phyloP scores from a whole-genome alignment of 306 rosid species.

The Prunus fruticosa region DNA sequence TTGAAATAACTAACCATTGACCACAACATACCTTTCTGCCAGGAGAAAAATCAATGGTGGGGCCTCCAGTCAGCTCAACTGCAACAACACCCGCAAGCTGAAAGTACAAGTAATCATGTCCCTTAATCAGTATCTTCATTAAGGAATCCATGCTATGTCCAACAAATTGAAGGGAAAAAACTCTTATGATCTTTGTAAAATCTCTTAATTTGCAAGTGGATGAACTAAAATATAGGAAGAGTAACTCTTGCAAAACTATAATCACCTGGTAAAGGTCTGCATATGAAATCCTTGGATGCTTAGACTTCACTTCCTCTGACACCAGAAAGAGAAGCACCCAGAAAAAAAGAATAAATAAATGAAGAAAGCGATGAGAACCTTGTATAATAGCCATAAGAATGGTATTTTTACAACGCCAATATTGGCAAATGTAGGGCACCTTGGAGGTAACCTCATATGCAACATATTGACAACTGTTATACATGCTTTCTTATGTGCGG shows the following conservation, averaged over 20 bases:
- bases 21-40: slow-evolving; percentile 65
- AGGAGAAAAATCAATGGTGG: slow-evolving; percentile 75
- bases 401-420: neutral
- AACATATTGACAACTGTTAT: neutral
- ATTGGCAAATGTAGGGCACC: neutral
- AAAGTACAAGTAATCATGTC: slow-evolving; percentile 9
- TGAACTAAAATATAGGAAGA: neutral
- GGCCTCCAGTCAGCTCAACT: slow-evolving; percentile 97
- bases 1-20: slow-evolving; percentile 10
- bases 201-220: neutral
- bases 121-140: neutral
- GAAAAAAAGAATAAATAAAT: slow-evolving; percentile 9
- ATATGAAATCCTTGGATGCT: slow-evolving; percentile 64
- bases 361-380: neutral
- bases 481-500: neutral
- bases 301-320: slow-evolving; percentile 82
- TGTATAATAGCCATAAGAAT: neutral
- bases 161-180: neutral
- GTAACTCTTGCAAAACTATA: slow-evolving; percentile 16
- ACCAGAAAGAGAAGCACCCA: slow-evolving; percentile 33
- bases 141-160: neutral
- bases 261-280: slow-evolving; percentile 94
- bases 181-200: neutral
- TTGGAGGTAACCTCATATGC: neutral
- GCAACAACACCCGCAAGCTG: slow-evolving; percentile 99